Evolutionary conservation across 208 protist genomes (phyloP), one percentile per base, ranked within the genome.

Genomic region (Trypanosoma platydactyli): DNA sequence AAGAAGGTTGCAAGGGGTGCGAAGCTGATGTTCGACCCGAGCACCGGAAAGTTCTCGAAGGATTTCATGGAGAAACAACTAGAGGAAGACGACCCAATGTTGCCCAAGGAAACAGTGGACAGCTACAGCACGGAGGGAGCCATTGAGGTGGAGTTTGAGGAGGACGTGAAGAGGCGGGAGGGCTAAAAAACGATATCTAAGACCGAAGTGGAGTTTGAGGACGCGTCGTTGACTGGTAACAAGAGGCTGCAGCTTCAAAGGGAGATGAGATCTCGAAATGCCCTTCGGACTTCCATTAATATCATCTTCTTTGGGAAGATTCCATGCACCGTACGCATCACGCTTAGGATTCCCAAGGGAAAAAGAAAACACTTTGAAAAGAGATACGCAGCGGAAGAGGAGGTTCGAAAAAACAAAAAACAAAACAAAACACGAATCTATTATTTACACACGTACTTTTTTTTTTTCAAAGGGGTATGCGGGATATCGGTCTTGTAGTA

Each of bases 31-130:
- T 90, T 85, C 66, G 86, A 96, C 55, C 71, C 85, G n/a, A 86
- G 84, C 38, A 94, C 81, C 2, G 88, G 86, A 0, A 86, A 85
- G 44, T 74, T 96, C 27, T 80, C 80, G 48, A 94, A 96, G 68
- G 91, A 96, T 56, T 94, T 96, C 68, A 59, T 86, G 38, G 88
- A 96, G 70, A 73, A 90, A 59, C 86, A 94, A 73, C 59, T 96
- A 25, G 91, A 96, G 79, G 79, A 84, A 3, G 91, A 96, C 73
- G 91, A 96, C 50, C 61, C 82, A 35, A 69, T 77, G 69, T 54
- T 96, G 51, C 86, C 88, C 1, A 89, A 84, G 53, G 91, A 91
- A 42, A 94, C 86, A 13, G 85, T 92, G 55, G 83, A 78, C 42
- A 62, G 88, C 38, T 94, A 93, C 84, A 76, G 54, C 64, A 89